Evolutionary conservation across 2,329 filamentous ascomycete species (phyloP).

Genomic region (Escovopsis weberi): DNA sequence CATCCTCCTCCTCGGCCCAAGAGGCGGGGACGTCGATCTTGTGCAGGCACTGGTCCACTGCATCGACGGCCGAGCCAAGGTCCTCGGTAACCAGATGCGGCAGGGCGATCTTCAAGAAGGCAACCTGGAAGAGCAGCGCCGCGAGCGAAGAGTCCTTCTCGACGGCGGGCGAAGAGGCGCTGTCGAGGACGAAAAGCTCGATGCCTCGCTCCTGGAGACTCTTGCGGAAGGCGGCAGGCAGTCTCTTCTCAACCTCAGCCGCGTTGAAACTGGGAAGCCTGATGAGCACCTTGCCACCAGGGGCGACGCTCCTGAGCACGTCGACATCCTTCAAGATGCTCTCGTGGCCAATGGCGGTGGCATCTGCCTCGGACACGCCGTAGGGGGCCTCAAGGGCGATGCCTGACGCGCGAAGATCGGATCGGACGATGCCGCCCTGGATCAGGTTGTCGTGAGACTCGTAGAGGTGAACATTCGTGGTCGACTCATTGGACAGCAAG

Average conservation of each 20-base stretch:
- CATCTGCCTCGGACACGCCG: conserved; percentile 62
- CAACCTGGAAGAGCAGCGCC: conserved; percentile 58
- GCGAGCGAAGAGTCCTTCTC: conserved; percentile 50
- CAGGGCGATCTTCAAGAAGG: conserved; percentile 67
- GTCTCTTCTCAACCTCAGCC: conserved; percentile 78
- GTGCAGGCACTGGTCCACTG: conserved; percentile 54
- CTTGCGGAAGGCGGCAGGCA: conserved; percentile 58
- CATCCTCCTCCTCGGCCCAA: conserved; percentile 47
- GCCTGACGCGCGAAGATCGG: conserved; percentile 71
- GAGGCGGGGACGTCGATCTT: conserved; percentile 60
- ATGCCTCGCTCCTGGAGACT: conserved; percentile 55
- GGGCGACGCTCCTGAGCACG: conserved; percentile 54
- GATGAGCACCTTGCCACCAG: conserved; percentile 58
- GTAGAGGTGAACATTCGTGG: conserved; percentile 45
- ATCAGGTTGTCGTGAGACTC: conserved; percentile 50
- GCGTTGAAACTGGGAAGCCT: conserved; percentile 69
- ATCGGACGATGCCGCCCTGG: conserved; percentile 66
- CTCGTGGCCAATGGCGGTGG: conserved; percentile 64
- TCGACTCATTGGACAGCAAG: conserved; percentile 58
- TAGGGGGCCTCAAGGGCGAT: conserved; percentile 79
- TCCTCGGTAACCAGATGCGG: conserved; percentile 45
- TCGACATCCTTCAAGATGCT: conserved; percentile 69
- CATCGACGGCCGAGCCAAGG: conserved; percentile 44
- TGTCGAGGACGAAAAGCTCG: conserved; percentile 62
- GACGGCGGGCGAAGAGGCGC: conserved; percentile 51